Base-by-base conservation (phyloP, 306 rosid genomes). In the Ziziphus jujuba region DNA sequence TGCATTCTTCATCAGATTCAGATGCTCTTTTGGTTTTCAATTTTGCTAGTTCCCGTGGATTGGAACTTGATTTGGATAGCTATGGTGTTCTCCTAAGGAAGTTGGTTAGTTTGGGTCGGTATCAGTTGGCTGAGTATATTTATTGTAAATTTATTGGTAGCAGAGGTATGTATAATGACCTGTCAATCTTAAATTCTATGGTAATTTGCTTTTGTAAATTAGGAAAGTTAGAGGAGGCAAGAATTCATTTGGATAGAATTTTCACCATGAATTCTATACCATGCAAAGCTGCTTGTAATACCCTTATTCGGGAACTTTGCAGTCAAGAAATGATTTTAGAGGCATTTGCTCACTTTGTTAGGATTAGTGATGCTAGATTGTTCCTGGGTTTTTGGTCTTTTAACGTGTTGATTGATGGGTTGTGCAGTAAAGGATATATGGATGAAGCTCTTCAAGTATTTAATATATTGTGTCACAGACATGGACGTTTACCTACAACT, bases 381-480 rank as follows among this genome's bases (percentile, higher is more conserved):
- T 55, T 50, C 34, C 49, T 73, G 49, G 69, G 70, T 5, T 72
- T 59, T 68, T 69, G 72, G 76, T 63, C 68, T 74, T 77, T 55
- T 50, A 64, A 38, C 59, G 65, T 64, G 40, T 75, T 82, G 73
- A 79, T 82, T 59, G 79, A 75, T 63, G 80, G 73, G 64, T 53
- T 82, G 20, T 78, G 87, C 76, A 48, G 23, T 54, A 59, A 59
- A 34, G 87, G 81, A 7, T 66, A 68, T 65, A 38, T 78, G 60
- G 79, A 72, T 59, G 79, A 79, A 72, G 84, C 81, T 72, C 79
- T 75, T 68, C 72, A 68, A 40, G 56, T 82, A 70, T 82, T 78
- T 68, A 79, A 82, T 72, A 23, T 79, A 58, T 68, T 82, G 79
- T 68, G 40, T 5, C 31, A 33, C 9, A 33, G 53, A 31, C 52